Evolutionary conservation across 2,329 filamentous ascomycete genomes (phyloP), one percentile per base, ranked within the genome.

Genomic region (Beauveria pseudobassiana): DNA sequence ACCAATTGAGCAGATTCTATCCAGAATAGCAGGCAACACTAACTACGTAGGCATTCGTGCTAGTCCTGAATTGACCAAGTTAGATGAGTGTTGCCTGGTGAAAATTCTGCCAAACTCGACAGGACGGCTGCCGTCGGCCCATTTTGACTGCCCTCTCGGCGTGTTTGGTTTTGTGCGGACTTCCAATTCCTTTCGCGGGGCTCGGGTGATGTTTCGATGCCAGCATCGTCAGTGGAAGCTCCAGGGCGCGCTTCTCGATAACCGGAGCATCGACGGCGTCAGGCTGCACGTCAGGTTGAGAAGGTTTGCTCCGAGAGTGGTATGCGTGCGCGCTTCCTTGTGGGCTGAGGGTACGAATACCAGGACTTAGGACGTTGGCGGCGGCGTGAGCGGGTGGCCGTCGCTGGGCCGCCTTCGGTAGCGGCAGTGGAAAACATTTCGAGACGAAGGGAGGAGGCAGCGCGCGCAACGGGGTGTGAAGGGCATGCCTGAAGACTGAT

Each of bases 31-130:
- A 62, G 90, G 90, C 38, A 97, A 82, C 73, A 74, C 89, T 90
- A 65, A 96, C 90, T 49, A 84, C 88, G 72, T 95, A 97, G 65
- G 90, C 90, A 71, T 87, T 87, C 70, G 90, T 96, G 70, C 87
- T 91, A 45, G 90, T 91, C n/a, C 89, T 96, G 64, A 22, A 9
- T 28, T 43, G 30, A 52, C n/a, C 5, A 34, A 16, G 22, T 57
- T 58, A 56, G 52, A 58, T 38, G 59, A n/a, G 42, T 58, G n/a
- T 63, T 51, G 62, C 64, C 64, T 63, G 64, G 52, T 50, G 59
- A 40, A 55, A 53, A 46, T 20, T 24, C 24, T 55, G 38, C 53
- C 45, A n/a, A n/a, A 73, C 82, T 61, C 77, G 90, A 87, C 75
- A 91, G 72, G 67, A 88, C 78, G 64, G 67, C 84, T 87, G 38